Base-by-base conservation (phyloP, 768 basidiomycete species). In the Lactarius sp. region DNA sequence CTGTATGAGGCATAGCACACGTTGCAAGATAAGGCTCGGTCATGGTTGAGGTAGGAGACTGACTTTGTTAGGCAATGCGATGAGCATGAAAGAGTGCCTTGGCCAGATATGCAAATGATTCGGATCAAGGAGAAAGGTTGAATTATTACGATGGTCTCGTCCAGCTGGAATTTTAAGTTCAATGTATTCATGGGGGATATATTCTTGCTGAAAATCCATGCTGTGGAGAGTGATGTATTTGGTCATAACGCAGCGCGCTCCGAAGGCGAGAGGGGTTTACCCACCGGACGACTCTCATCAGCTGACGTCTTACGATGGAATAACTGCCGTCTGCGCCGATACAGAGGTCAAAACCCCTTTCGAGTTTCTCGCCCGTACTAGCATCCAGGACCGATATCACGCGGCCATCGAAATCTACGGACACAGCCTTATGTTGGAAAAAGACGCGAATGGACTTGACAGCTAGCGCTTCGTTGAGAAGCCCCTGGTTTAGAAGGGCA, bases 101-200 rank as follows among this genome's bases (percentile, higher is more conserved):
- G 96, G 97, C 96, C 96, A 99, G 71, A 99, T 98, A 78, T 99
- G 96, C 69, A 99, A 86, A 76, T 98, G 91, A 75, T 90, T 89
- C 70, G 92, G 90, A 81, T 95, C 93, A 75, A 99, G 87, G 62
- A 86, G 79, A 79, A 90, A 98, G 33, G 78, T 79, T 66, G 86
- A 77, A 65, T 81, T 80, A 73, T 83, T 90, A 74, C 79, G 76
- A 70, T 72, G 71, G 74, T 82, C 81, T 72, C 76, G 75, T 62
- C 86, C 86, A 73, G 95, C 83, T 71, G 94, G 93, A 85, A 99
- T 93, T 79, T 88, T 92, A 64, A 98, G 83, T 79, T 99, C 96
- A 71, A 98, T 81, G 76, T 98, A 99, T 73, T 95, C 94, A 72
- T 98, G 92, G 61, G 85, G 87, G 72, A 98, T 93, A 77, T 96